Conservation (phyloP, 1,139 yeast species). For the Kluyveromyces sp. region DNA sequence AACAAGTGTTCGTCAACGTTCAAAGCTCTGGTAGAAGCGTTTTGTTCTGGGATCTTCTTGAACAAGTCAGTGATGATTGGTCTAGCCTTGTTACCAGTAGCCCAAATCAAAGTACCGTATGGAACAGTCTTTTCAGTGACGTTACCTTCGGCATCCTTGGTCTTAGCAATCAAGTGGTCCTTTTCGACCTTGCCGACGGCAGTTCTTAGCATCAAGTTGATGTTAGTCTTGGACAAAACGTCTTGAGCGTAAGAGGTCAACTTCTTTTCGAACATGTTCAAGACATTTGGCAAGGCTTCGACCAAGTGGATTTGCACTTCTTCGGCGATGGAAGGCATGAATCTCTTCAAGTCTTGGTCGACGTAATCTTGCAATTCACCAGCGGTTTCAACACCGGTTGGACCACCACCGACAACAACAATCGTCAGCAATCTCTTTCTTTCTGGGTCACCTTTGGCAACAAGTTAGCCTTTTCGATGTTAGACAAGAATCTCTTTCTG, state of each 20-base stretch:
- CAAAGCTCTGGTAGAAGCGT: slow-evolving; percentile 80
- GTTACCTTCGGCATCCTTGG: slow-evolving; percentile 55
- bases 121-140: slow-evolving; percentile 56
- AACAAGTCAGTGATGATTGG: slow-evolving; percentile 63
- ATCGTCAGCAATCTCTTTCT: slow-evolving; percentile 66
- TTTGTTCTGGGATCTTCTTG: slow-evolving; percentile 75
- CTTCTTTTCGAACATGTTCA: slow-evolving; percentile 80
- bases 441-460: slow-evolving; percentile 65
- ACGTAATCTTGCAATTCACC: slow-evolving; percentile 91
- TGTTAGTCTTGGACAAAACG: slow-evolving; percentile 68
- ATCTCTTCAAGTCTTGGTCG: slow-evolving; percentile 79
- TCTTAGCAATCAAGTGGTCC: slow-evolving; percentile 62
- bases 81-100: slow-evolving; percentile 93
- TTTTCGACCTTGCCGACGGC: slow-evolving; percentile 81
- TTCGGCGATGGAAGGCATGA: slow-evolving; percentile 79
- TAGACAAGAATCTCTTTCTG: slow-evolving; percentile 66
- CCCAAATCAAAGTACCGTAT: slow-evolving; percentile 94
- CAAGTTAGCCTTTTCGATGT: slow-evolving; percentile 66
- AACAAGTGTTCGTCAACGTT: slow-evolving; percentile 73
- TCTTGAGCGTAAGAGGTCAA: slow-evolving; percentile 80
- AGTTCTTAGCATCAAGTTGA: slow-evolving; percentile 72
- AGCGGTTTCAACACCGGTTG: slow-evolving; percentile 86
- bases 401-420: slow-evolving; percentile 89
- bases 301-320: slow-evolving; percentile 80
- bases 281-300: slow-evolving; percentile 84